Evolutionary conservation across 805 yeast species (phyloP).

Genomic region (Schwanniomyces vanrijiae): DNA sequence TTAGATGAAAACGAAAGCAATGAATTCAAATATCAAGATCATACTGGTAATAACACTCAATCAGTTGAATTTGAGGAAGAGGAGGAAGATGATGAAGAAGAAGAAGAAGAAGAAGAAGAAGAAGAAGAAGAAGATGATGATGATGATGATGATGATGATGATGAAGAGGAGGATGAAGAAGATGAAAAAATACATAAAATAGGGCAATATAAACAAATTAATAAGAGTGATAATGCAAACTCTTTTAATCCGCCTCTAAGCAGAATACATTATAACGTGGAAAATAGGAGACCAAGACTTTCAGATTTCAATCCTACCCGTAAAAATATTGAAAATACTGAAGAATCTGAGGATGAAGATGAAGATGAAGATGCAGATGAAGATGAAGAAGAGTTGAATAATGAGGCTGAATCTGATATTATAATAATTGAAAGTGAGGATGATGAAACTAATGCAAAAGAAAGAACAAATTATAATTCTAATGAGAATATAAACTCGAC

Average conservation of each 20-base stretch:
- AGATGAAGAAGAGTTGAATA: conserved; percentile 2
- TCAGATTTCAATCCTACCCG: neutral
- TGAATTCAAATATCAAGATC: conserved; percentile 8
- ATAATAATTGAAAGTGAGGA: conserved; percentile 13
- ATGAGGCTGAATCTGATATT: conserved; percentile 6
- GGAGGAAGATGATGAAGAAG: conserved; percentile 20
- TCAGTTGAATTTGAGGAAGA: conserved; percentile 49
- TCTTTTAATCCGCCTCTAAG: neutral
- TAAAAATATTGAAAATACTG: neutral
- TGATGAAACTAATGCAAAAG: neutral
- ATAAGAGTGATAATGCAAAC: neutral
- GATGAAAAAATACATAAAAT: conserved; percentile 6
- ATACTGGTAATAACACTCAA: conserved; percentile 28
- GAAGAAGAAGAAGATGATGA: conserved; percentile 26
- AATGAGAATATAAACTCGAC: neutral
- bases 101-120: conserved; percentile 3
- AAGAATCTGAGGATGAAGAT: conserved; percentile 7
- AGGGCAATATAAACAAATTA: neutral
- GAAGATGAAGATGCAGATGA: conserved; percentile 4
- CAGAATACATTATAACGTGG: neutral
- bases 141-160: conserved; percentile 49
- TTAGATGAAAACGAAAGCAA: neutral
- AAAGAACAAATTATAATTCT: neutral
- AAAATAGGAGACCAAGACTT: conserved; percentile 5
- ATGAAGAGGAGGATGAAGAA: conserved; percentile 39